These are phyloP conservation scores for Globisporangium solare DNA, from an alignment of 352 stramenopile genomes.

Conservation along the genomic window DNA sequence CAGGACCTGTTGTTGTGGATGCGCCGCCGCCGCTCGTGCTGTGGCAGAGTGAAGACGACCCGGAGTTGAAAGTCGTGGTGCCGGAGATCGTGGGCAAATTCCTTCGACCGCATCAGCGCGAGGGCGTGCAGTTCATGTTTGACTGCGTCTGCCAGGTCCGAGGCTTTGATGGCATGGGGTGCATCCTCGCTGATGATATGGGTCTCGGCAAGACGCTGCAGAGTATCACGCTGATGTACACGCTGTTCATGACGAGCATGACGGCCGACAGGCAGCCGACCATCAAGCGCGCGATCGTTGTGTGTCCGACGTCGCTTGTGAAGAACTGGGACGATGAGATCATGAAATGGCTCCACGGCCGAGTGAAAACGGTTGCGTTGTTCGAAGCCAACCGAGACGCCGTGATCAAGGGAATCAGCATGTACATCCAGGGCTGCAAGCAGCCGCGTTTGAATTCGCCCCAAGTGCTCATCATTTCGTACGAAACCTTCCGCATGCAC, in stretches of 20 bases:
- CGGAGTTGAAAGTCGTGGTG: constrained; percentile 67
- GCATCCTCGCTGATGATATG: constrained; percentile 88
- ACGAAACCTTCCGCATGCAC: constrained; percentile 94
- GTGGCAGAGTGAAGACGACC: constrained; percentile 70
- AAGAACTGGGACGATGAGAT: constrained; percentile 91
- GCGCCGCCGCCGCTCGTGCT: constrained; percentile 68
- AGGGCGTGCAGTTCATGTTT: constrained; percentile 97
- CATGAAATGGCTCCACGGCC: constrained; percentile 82
- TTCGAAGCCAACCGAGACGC: constrained; percentile 78
- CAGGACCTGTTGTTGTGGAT: constrained; percentile 20
- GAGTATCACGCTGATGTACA: constrained; percentile 87
- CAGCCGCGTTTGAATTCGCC: constrained; percentile 41
- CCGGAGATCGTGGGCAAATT: constrained; percentile 92
- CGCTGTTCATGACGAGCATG: constrained; percentile 74
- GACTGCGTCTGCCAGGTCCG: constrained; percentile 88
- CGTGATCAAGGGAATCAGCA: constrained; percentile 79
- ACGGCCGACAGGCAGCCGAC: constrained; percentile 40
- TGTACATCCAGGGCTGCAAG: constrained; percentile 82
- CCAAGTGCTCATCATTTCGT: constrained; percentile 85
- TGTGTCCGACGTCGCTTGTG: constrained; percentile 82
- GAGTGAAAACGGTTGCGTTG: constrained; percentile 77
- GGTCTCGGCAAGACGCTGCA: constrained; percentile 85
- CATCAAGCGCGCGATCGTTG: constrained; percentile 69
- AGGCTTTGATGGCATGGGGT: constrained; percentile 77
- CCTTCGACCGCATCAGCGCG: constrained; percentile 93